Conservation (phyloP, 2,329 filamentous ascomycete species). For the Arthrocladium fulminans region DNA sequence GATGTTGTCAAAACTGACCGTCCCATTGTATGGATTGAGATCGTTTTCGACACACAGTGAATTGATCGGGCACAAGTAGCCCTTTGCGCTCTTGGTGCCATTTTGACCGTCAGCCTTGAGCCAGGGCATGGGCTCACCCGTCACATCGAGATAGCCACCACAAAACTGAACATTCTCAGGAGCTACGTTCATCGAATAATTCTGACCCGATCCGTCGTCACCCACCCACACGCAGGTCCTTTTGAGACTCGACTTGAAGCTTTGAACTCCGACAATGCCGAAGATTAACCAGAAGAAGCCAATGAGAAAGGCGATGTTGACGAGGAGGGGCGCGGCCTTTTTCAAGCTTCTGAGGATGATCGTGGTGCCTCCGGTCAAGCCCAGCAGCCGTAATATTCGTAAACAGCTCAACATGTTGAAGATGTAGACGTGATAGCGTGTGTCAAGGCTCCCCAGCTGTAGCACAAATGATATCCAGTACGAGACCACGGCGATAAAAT, state of each 20-base stretch:
- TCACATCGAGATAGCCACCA: slow-evolving; percentile 65
- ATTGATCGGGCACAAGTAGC: slow-evolving; percentile 75
- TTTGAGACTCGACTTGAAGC: slow-evolving; percentile 76
- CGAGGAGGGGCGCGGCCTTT: slow-evolving; percentile 80
- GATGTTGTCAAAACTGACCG: slow-evolving; percentile 92
- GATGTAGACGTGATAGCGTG: slow-evolving; percentile 64
- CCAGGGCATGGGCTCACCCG: slow-evolving; percentile 57
- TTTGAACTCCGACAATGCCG: slow-evolving; percentile 92
- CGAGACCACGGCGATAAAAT: slow-evolving; percentile 88
- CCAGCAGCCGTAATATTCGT: slow-evolving; percentile 81
- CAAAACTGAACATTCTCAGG: slow-evolving; percentile 66
- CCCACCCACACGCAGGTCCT: slow-evolving; percentile 73
- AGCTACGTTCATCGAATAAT: slow-evolving; percentile 40
- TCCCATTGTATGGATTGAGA: slow-evolving; percentile 69
- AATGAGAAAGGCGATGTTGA: slow-evolving; percentile 89
- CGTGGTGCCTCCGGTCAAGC: slow-evolving; percentile 88
- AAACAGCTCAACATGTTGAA: slow-evolving; percentile 96
- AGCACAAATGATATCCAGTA: slow-evolving; percentile 88
- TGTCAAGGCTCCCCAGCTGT: slow-evolving; percentile 60
- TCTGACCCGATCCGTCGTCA: slow-evolving; percentile 35
- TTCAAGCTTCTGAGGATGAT: slow-evolving; percentile 93
- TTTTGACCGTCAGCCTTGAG: slow-evolving; percentile 46
- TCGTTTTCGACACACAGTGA: slow-evolving; percentile 71
- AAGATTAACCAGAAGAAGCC: slow-evolving; percentile 97
- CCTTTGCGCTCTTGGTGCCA: slow-evolving; percentile 57